Conservation (phyloP, 2,329 filamentous ascomycete species). For the Ophiostoma angusticollis region DNA sequence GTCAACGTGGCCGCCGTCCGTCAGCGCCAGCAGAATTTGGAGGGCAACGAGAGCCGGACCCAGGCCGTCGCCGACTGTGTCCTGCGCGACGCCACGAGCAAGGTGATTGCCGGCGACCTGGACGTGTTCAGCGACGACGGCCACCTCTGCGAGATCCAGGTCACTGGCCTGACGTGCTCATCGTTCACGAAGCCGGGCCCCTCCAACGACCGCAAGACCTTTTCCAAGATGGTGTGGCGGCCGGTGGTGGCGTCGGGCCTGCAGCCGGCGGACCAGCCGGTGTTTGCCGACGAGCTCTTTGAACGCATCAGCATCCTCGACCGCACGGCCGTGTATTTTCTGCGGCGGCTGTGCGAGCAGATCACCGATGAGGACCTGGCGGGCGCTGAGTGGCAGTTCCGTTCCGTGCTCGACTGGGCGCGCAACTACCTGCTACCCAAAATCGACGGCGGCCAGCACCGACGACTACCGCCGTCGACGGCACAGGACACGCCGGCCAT, state of each 20-base stretch:
- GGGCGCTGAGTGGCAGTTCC: slow-evolving; percentile 9
- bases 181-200: slow-evolving; percentile 10
- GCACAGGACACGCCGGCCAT: slow-evolving; percentile 7
- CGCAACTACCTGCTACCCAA: slow-evolving; percentile 8
- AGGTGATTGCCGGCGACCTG: slow-evolving; percentile 10
- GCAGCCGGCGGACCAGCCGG: slow-evolving; percentile 4
- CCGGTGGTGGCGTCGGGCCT: slow-evolving; percentile 7
- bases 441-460: slow-evolving; percentile 7
- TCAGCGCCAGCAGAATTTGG: background rate
- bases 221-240: slow-evolving; percentile 10
- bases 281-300: slow-evolving; percentile 1
- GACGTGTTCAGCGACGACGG: slow-evolving; percentile 7
- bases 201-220: slow-evolving; percentile 8
- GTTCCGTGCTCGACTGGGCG: slow-evolving; percentile 3
- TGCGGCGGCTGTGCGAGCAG: slow-evolving; percentile 6
- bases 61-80: slow-evolving; percentile 9
- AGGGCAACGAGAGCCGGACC: background rate
- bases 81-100: slow-evolving; percentile 10
- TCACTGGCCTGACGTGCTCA: slow-evolving; percentile 10
- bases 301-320: slow-evolving; percentile 5
- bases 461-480: slow-evolving; percentile 4
- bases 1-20: slow-evolving; percentile 9
- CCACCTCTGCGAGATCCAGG: slow-evolving; percentile 8
- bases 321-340: slow-evolving; percentile 7
- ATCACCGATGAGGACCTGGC: slow-evolving; percentile 5